These are phyloP conservation scores for Millerozyma miso DNA, from an alignment of 805 yeast species.

Conservation along the genomic window DNA sequence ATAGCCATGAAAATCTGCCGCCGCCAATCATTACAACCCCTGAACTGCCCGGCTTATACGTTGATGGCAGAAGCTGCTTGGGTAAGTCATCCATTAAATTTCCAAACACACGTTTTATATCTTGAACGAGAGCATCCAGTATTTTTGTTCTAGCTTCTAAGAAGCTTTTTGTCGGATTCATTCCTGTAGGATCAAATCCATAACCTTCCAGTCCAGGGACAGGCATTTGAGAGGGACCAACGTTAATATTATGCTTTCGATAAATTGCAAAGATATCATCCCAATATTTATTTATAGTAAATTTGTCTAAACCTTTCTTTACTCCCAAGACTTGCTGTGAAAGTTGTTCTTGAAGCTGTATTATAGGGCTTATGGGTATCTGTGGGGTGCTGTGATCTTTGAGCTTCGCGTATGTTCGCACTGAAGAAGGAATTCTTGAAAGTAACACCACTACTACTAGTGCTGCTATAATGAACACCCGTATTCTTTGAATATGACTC, in stretches of 20 bases:
- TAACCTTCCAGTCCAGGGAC: background rate
- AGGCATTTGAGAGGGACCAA: background rate
- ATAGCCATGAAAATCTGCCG: conserved; percentile 31
- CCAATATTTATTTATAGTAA: background rate
- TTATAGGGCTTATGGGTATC: background rate
- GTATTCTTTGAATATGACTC: background rate
- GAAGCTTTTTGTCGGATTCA: conserved; percentile 18
- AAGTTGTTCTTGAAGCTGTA: background rate
- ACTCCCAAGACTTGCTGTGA: background rate
- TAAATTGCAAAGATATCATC: background rate
- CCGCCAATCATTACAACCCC: conserved; percentile 38
- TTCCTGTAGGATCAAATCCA: conserved; percentile 2
- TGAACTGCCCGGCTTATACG: conserved; percentile 18
- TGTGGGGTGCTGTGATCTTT: background rate
- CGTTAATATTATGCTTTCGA: background rate
- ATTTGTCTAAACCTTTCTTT: background rate
- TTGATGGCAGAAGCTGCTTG: conserved; percentile 11
- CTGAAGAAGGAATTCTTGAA: background rate
- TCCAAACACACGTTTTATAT: conserved; percentile 19
- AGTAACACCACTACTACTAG: background rate
- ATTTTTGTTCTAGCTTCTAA: conserved; percentile 24
- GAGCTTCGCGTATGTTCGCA: background rate
- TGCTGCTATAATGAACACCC: background rate
- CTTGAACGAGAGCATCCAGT: conserved; percentile 17
- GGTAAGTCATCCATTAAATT: conserved; percentile 20